Evolutionary conservation across 2,329 filamentous ascomycete species (phyloP), one percentile per base, ranked within the genome.

Genomic region (Nigrospora osmanthi): DNA sequence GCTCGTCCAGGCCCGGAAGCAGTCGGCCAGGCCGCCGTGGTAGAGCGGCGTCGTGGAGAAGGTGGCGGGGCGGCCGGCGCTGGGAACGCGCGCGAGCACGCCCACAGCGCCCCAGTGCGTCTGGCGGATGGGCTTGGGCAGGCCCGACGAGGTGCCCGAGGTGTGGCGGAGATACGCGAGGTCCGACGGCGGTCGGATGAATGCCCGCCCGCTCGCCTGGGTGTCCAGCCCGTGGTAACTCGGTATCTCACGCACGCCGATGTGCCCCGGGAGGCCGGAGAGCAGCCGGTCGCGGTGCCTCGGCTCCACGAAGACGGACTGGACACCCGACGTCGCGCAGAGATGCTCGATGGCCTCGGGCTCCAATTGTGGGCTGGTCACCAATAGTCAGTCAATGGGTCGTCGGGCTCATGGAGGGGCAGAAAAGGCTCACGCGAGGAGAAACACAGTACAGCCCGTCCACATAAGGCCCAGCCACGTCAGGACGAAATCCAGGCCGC

Each of bases 21-120:
- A 69, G 55, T 85, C 81, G 1, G 80, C 77, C 10, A 83, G 68
- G 0, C 81, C 81, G 6, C 81, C 81, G 51, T 84, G 80, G 50
- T 83, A 85, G 0, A 85, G 65, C 0, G 81, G 81, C 3, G 81
- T 85, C 0, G 80, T 82, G 0, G 80, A 80, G 52, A 84, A 84
- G 0, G 78, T 81, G 0, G 77, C 73, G 3, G 63, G 55, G 3
- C 61, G 42, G 1, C 12, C 10, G 2, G 12, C 30, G 64, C 44
- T 2, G 3, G 40, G 32, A 3, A 31, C 30, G 50, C 0, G 54
- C 50, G 10, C 82, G 68, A 3, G 59, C 0, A 76, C 75, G 2
- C 72, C 73, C 4, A 80, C 69, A 3, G 72, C 76, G 11, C 68
- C 75, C 38, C 67, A 67, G 53, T 83, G 77, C 2, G 66, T 70